phyloP scores from a whole-genome alignment of 2,329 filamentous ascomycete genomes.

The Sclerotinia borealis region DNA sequence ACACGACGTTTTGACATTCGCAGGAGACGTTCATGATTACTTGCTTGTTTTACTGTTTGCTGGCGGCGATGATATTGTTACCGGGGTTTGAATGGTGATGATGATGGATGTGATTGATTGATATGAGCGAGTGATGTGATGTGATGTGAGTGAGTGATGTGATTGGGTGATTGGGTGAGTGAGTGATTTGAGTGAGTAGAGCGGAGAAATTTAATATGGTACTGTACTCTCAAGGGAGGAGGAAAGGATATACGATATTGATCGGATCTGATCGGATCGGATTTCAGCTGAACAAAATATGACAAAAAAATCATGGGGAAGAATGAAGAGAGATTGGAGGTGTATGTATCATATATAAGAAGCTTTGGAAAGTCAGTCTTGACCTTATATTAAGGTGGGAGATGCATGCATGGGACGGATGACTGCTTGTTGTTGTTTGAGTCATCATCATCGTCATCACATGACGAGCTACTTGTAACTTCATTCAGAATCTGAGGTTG shows the following conservation, averaged over 20 bases:
- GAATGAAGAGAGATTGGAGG: background rate
- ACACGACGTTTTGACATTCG: conserved; percentile 3
- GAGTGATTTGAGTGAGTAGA: background rate
- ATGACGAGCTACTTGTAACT: background rate
- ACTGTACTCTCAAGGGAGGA: background rate
- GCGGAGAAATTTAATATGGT: too few species aligned
- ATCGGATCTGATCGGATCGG: background rate
- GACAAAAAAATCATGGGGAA: background rate
- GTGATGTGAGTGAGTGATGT: background rate
- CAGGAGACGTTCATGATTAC: conserved; percentile 10
- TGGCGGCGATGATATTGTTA: background rate
- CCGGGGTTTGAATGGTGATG: background rate
- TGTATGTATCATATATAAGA: too few species aligned
- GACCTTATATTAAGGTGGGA: background rate
- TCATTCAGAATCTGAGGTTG: too few species aligned
- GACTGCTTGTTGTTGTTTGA: background rate
- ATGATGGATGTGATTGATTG: background rate
- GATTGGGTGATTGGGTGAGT: background rate
- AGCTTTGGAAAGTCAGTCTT: too few species aligned
- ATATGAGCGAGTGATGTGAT: background rate
- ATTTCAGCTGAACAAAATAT: too few species aligned
- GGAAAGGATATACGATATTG: background rate
- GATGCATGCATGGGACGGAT: background rate
- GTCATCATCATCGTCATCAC: background rate
- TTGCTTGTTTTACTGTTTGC: background rate